These are phyloP conservation scores for Cenchrus americanus DNA, from an alignment of 176 grass and related monocot genomes.

Conservation along the genomic window DNA sequence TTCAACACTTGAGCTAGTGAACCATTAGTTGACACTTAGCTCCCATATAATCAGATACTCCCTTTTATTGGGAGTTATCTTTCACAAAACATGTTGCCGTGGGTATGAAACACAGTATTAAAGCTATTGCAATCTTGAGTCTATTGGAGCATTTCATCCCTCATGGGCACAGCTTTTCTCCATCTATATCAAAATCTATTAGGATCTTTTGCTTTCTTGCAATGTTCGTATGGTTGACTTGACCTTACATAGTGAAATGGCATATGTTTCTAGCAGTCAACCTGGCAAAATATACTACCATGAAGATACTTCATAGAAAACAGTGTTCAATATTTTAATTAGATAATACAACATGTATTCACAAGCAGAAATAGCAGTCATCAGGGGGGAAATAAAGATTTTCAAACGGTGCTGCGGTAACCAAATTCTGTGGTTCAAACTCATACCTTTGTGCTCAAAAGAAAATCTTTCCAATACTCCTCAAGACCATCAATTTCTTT, in stretches of 20 bases:
- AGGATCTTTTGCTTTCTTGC: too few species aligned
- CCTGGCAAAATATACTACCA: neutral
- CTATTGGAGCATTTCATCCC: too few species aligned
- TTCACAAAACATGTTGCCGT: neutral
- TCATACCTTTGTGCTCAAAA: slow-evolving; percentile 80
- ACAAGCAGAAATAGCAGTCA: slow-evolving; percentile 28
- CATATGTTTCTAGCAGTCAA: too few species aligned
- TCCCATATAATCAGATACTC: neutral
- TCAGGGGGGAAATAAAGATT: slow-evolving; percentile 2
- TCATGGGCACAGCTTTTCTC: too few species aligned
- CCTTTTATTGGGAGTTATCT: neutral
- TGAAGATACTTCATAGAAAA: slow-evolving; percentile 8
- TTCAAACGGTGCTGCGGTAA: slow-evolving; percentile 12
- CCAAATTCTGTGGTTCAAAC: slow-evolving; percentile 25
- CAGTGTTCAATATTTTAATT: slow-evolving; percentile 9
- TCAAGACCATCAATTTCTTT: slow-evolving; percentile 23
- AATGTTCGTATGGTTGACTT: too few species aligned
- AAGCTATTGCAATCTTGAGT: too few species aligned
- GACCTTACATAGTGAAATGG: too few species aligned
- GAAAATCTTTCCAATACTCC: slow-evolving; percentile 69
- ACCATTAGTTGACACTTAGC: neutral
- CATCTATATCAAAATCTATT: too few species aligned
- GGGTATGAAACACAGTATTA: too few species aligned
- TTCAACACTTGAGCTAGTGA: neutral
- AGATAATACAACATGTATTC: neutral